These are phyloP conservation scores for Ogataea trehaloabstinens DNA, from an alignment of 805 yeast genomes.

Conservation along the genomic window DNA sequence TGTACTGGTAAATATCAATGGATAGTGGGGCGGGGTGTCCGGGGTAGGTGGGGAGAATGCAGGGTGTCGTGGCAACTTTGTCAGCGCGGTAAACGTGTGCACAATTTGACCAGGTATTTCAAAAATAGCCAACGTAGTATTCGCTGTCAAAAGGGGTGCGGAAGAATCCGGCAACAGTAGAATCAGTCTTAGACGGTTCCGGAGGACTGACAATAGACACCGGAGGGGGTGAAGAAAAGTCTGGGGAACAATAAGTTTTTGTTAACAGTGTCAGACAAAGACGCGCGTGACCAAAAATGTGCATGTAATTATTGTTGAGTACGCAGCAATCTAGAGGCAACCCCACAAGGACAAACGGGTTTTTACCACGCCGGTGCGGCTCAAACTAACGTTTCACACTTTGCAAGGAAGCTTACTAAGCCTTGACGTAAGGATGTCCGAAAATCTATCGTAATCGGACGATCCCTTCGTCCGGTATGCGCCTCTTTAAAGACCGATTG, in stretches of 20 bases:
- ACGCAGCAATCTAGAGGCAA: background rate
- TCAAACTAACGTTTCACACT: too few relatives aligned
- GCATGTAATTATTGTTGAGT: background rate
- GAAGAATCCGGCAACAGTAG: background rate
- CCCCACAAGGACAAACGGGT: background rate
- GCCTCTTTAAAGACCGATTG: too few relatives aligned
- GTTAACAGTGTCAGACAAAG: background rate
- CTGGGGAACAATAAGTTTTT: slow-evolving; percentile 1
- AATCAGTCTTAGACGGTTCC: background rate
- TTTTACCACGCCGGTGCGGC: background rate
- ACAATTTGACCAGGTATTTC: too few relatives aligned
- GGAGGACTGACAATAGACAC: background rate
- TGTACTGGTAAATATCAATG: background rate
- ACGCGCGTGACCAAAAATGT: background rate
- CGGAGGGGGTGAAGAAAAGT: background rate
- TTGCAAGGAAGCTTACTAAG: too few relatives aligned
- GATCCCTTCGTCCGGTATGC: background rate
- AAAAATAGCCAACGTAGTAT: too few relatives aligned
- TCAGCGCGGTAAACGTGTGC: too few relatives aligned
- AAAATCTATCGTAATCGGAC: too few relatives aligned
- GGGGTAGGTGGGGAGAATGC: background rate
- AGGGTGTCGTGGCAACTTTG: background rate
- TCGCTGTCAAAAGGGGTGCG: too few relatives aligned
- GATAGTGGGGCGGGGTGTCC: background rate
- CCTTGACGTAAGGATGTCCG: too few relatives aligned